Evolutionary conservation across 306 rosid species (phyloP), one percentile per base, ranked within the genome.

Genomic region (Begonia fuchsioides): DNA sequence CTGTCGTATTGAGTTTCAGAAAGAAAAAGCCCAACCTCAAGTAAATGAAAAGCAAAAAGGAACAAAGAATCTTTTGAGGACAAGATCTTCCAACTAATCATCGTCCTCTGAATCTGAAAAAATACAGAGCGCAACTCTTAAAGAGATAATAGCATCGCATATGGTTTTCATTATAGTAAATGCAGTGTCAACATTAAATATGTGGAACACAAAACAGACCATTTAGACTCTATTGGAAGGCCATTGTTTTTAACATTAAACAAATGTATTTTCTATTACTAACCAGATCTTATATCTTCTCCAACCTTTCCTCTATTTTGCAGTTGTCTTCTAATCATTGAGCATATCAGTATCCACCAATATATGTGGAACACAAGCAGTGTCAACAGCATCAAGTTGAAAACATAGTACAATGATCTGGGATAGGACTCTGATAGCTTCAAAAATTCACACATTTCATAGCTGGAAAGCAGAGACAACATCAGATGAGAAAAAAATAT

Each of bases 211-310:
- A n/a, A n/a, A n/a, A n/a, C n/a, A n/a, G n/a, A n/a, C n/a, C 35
- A 26, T 26, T 26, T 26, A 26, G 8, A 26, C 35, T 26, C 8
- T 26, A 8, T 26, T 26, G 35, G 35, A 26, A 5, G 35, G 8
- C 35, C 35, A 26, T 26, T 26, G 35, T 26, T 20, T 20, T 20
- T 26, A 26, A 5, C 3, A 26, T 26, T 20, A 4, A 26, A 26
- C 35, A 26, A 26, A 26, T 26, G 7, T 26, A 26, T 26, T 26
- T 26, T 26, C 7, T 26, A 26, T 63, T 63, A 62, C 52, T 72
- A 41, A 90, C 98, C 98, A 53, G 94, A 85, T 90, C 98, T 90
- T 65, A 90, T 90, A 73, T 85, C 95, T 62, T 90, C 98, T 53
- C 98, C 98, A 62, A 90, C 98, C 72, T 72, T 59, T 45, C 98